Conservation (phyloP, 1,284 basidiomycete species). For the Marasmius tenuissimus region DNA sequence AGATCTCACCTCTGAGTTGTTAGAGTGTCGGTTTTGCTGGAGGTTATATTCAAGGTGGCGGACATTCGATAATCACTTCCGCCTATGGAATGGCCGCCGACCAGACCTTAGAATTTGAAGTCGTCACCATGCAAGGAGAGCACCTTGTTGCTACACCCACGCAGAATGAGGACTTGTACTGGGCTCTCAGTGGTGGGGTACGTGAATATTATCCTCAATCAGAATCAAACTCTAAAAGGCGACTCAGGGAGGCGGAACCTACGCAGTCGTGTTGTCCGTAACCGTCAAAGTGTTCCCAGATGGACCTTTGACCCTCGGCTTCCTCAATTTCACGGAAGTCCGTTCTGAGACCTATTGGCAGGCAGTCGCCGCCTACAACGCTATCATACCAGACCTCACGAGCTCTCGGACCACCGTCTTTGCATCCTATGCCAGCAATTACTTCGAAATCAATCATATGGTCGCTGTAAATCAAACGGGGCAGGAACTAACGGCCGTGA, state of each 20-base stretch:
- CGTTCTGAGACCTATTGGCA: slow-evolving; percentile 14
- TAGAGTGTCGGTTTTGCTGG: slow-evolving; percentile 22
- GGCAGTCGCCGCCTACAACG: slow-evolving; percentile 13
- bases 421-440: background rate
- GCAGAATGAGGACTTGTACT: background rate
- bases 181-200: slow-evolving; percentile 8
- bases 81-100: slow-evolving; percentile 3
- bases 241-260: slow-evolving; percentile 4
- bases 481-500: background rate
- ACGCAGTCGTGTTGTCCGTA: no score
- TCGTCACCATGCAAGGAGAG: background rate
- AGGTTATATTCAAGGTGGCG: slow-evolving; percentile 5
- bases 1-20: slow-evolving; percentile 17
- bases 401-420: background rate
- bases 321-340: slow-evolving; percentile 10
- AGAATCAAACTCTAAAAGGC: background rate
- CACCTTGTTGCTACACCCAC: background rate
- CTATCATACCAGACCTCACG: slow-evolving; percentile 8
- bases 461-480: background rate
- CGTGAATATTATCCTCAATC: background rate
- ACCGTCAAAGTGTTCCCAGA: slow-evolving; percentile 9
- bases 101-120: background rate
- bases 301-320: slow-evolving; percentile 10
- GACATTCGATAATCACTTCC: background rate
- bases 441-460: background rate